Percentiles rank a stretch among this genome's conserved stretches.
Evolutionary conservation across 371 early-diverging fungal species (phyloP).

Genomic region (Mucor lusitanicus): DNA sequence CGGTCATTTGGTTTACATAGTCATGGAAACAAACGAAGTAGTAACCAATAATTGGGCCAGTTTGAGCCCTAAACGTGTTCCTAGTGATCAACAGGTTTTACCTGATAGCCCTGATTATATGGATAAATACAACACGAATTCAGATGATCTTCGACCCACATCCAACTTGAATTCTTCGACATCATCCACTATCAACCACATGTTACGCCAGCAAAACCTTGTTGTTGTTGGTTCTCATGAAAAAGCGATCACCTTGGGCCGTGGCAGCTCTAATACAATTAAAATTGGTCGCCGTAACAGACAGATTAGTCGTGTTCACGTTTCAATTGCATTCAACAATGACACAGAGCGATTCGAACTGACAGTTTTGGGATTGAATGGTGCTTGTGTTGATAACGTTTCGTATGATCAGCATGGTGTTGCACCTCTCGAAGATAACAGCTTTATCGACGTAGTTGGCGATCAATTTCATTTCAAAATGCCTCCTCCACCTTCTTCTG

Average conservation of each 20-base stretch:
- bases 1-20: not conserved
- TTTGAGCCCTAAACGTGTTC: not conserved
- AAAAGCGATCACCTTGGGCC: slow-evolving; percentile 53
- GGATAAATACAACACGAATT: slow-evolving; percentile 20
- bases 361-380: slow-evolving; percentile 60
- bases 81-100: not conserved
- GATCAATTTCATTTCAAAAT: slow-evolving; percentile 28
- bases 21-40: not conserved
- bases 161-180: slow-evolving; percentile 19
- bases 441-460: slow-evolving; percentile 46
- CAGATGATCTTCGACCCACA: slow-evolving; percentile 42
- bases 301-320: slow-evolving; percentile 61
- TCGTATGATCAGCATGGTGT: slow-evolving; percentile 36
- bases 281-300: slow-evolving; percentile 63
- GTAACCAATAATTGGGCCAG: not conserved
- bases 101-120: slow-evolving; percentile 14
- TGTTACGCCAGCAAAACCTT: slow-evolving; percentile 8
- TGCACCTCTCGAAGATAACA: slow-evolving; percentile 30
- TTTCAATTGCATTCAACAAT: slow-evolving; percentile 49
- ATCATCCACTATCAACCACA: not conserved
- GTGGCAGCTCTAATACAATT: slow-evolving; percentile 57
- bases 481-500: slow-evolving; percentile 17
- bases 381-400: slow-evolving; percentile 42
- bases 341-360: slow-evolving; percentile 40
- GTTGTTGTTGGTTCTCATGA: slow-evolving; percentile 46